Evolutionary conservation across 257 asterid genomes (phyloP), one percentile per base, ranked within the genome.

Genomic region (Solanum peruvianum): DNA sequence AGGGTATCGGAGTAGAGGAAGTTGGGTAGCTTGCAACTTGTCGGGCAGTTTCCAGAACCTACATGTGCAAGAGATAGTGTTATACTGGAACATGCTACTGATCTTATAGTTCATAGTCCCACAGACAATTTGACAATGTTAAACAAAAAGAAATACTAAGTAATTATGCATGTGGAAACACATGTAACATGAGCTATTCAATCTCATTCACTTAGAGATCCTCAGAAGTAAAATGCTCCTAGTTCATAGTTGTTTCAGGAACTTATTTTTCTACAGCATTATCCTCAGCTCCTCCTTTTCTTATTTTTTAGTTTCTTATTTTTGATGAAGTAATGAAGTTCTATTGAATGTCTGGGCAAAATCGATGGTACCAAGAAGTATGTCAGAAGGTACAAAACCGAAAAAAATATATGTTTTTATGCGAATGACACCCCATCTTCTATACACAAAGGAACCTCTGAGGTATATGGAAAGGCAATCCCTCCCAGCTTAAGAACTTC

Each of bases 41-140:
- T 49, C 75, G 90, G 7, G 94, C 93, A 82, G 92, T 92, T 85
- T 92, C 94, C 86, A 89, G 75, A 66, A 90, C 94, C 93, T 92
- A 86, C 29, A 73, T 15, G 64, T 44, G 67, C 47, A 70, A 45
- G 37, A 71, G 45, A 56, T 56, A 15, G 23, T 86, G 84, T 84
- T 11, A 49, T 33, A 66, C 72, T 39, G 71, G 85, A 45, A 29
- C 44, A 80, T 47, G 85, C 42, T 78, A 42, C 29, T 60, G 69
- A 72, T 73, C 69, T 35, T 86, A 47, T 49, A 49, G 71, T 45
- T 73, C 42, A 13, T 60, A 45, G 85, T 29, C 67, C 60, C 75
- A 86, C 67, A 47, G 42, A 42, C 85, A n/a, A 37, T 33, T 72
- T 78, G 27, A 78, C 3, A 66, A 12, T 52, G 35, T 72, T 44